Evolutionary conservation across 768 basidiomycete species (phyloP).

Genomic region (Suillus subaureus): DNA sequence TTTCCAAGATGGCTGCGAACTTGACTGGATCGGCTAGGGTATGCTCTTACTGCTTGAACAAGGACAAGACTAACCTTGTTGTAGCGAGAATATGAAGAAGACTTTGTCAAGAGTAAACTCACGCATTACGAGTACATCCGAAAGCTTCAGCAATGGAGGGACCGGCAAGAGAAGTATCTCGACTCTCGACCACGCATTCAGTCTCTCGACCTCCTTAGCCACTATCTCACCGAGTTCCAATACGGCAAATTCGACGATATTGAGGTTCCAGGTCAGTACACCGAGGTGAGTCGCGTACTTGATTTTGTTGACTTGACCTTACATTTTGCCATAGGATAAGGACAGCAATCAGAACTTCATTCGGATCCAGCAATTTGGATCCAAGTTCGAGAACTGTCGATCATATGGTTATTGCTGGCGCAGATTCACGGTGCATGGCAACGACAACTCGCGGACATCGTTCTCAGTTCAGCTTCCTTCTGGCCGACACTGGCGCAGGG

Average conservation of each 20-base stretch:
- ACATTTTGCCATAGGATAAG: constrained; percentile 68
- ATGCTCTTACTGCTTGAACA: constrained; percentile 23
- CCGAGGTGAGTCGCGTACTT: constrained; percentile 62
- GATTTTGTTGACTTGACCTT: background rate
- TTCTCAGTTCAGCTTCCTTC: constrained; percentile 92
- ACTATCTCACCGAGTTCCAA: constrained; percentile 97
- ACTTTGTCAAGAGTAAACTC: constrained; percentile 81
- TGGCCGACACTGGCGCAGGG: constrained; percentile 82
- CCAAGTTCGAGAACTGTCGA: constrained; percentile 89
- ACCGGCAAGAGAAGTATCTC: constrained; percentile 82
- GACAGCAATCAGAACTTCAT: constrained; percentile 92
- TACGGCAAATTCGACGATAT: constrained; percentile 97
- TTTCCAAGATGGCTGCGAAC: constrained; percentile 62
- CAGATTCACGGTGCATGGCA: constrained; percentile 87
- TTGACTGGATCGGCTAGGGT: constrained; percentile 62
- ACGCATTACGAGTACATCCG: constrained; percentile 86
- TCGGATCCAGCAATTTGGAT: constrained; percentile 86
- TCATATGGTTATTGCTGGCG: constrained; percentile 87
- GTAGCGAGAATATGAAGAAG: constrained; percentile 88
- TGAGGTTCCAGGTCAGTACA: constrained; percentile 98
- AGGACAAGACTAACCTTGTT: constrained; percentile 4
- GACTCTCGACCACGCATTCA: constrained; percentile 84
- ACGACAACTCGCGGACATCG: constrained; percentile 84
- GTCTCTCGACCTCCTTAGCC: constrained; percentile 82
- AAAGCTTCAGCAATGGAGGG: constrained; percentile 90